Base-by-base conservation (phyloP, 441 rosid species). In the Adansonia madagascariensis region DNA sequence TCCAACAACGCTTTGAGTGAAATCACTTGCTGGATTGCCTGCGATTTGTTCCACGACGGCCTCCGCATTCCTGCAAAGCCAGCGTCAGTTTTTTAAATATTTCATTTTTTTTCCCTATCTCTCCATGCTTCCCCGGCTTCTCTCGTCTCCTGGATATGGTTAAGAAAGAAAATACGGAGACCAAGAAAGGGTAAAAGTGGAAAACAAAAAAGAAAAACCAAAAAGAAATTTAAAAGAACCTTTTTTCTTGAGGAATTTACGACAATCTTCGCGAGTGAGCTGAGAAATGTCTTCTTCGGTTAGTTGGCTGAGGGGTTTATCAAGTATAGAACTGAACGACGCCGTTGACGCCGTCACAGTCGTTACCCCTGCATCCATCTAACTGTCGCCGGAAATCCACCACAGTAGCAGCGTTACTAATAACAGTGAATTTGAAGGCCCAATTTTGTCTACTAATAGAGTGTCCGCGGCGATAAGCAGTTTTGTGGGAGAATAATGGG, bases 31-130 rank as follows among this genome's bases (percentile, higher is more conserved):
- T 96, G 98, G 90, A 96, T 92, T 88, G 99, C 98, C 85, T 96
- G 99, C 75, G 99, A 94, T 85, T 96, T 94, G 94, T 96, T 96
- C 99, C 99, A 96, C 4, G 99, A 96, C 41, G 99, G 99, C 61
- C 94, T 88, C 22, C 99, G 89, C 99, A 96, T 96, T 85, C 99
- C 99, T 96, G 92, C 72, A n/a, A 24, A 46, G 82, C 82, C 90
- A 86, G 31, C 94, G 92, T 85, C 86, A 83, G 12, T 27, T 24
- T 80, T 80, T 64, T 79, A 46, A 44, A 14, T 69, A 49, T 61
- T 70, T 18, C 50, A 50, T 10, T 14, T 53, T 44, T 47, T 35
- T 22, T 27, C 31, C 31, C 31, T 27, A 27, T 27, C 31, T 27
- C 31, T 27, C 31, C 71, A 39, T 31, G 71, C 31, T 75, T 47